Evolutionary conservation across 768 basidiomycete genomes (phyloP).

Genomic region (Sistotremastrum niveocremeum): DNA sequence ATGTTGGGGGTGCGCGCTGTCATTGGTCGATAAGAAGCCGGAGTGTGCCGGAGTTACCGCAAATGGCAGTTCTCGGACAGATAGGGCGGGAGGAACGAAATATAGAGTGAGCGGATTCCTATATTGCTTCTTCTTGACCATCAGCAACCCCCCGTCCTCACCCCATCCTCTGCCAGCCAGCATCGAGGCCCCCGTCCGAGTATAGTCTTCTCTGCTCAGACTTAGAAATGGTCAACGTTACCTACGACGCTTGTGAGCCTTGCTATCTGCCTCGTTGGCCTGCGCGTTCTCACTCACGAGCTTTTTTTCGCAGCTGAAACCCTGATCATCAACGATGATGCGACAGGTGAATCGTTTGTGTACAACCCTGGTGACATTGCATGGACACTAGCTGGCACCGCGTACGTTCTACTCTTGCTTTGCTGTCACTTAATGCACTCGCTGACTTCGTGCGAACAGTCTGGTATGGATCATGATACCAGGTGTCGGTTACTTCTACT

Average conservation of each 20-base stretch:
- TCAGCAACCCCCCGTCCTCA: no score
- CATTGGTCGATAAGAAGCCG: no score
- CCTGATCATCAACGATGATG: conserved; percentile 18
- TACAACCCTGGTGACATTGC: conserved; percentile 57
- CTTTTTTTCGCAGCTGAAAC: conserved; percentile 21
- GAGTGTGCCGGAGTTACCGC: no score
- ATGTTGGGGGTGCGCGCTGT: no score
- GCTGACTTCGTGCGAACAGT: no score
- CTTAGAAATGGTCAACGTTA: conserved; percentile 27
- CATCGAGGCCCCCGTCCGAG: background rate
- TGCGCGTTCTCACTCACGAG: background rate
- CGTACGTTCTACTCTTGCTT: conserved; percentile 15
- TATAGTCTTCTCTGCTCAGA: background rate
- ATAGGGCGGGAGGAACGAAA: no score
- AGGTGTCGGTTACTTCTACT: conserved; percentile 81
- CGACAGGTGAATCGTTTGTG: conserved; percentile 12
- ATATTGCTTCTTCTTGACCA: no score
- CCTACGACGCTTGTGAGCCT: conserved; percentile 27
- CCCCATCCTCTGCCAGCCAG: no score
- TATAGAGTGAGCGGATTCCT: no score
- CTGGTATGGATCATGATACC: conserved; percentile 81
- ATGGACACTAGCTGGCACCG: conserved; percentile 60
- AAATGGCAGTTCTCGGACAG: no score
- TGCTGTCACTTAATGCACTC: background rate
- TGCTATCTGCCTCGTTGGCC: background rate